Conservation (phyloP, 1,139 yeast species). For the Saccharomyces hybrid region DNA sequence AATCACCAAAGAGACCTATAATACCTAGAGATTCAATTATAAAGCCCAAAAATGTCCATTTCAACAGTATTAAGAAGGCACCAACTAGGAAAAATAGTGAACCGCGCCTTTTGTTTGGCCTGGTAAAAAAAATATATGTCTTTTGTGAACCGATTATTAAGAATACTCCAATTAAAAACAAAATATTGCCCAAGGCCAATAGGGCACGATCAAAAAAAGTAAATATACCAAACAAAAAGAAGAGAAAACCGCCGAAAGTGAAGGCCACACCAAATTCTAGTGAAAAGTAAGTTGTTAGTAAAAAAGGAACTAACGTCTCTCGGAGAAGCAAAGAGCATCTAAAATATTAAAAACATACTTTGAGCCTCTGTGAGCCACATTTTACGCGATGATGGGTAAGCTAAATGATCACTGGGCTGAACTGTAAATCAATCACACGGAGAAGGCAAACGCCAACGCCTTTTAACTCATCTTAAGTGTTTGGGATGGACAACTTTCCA, state of each 20-base stretch:
- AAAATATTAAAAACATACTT: constrained; percentile 41
- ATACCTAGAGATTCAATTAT: constrained; percentile 81
- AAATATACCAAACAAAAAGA: constrained; percentile 74
- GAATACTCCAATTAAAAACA: constrained; percentile 75
- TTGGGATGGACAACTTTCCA: neutral
- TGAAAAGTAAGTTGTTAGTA: constrained; percentile 15
- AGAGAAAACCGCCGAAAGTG: constrained; percentile 77
- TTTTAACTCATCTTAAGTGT: neutral
- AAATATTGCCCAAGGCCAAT: constrained; percentile 76
- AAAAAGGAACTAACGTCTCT: constrained; percentile 3
- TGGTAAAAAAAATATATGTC: constrained; percentile 73
- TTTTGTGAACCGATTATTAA: constrained; percentile 84
- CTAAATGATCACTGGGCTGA: neutral
- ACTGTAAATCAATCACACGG: neutral
- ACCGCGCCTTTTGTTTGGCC: constrained; percentile 84
- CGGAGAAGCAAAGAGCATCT: neutral
- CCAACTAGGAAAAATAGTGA: constrained; percentile 73
- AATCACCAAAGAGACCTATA: constrained; percentile 82
- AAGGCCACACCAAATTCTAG: constrained; percentile 88
- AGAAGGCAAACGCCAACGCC: neutral
- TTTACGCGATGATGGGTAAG: neutral
- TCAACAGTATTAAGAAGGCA: constrained; percentile 62
- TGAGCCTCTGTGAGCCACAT: constrained; percentile 78
- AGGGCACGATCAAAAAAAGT: constrained; percentile 86
- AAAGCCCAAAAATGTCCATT: constrained; percentile 79